Evolutionary conservation across 768 basidiomycete genomes (phyloP), one percentile per base, ranked within the genome.

Genomic region (Harrya chromipes): DNA sequence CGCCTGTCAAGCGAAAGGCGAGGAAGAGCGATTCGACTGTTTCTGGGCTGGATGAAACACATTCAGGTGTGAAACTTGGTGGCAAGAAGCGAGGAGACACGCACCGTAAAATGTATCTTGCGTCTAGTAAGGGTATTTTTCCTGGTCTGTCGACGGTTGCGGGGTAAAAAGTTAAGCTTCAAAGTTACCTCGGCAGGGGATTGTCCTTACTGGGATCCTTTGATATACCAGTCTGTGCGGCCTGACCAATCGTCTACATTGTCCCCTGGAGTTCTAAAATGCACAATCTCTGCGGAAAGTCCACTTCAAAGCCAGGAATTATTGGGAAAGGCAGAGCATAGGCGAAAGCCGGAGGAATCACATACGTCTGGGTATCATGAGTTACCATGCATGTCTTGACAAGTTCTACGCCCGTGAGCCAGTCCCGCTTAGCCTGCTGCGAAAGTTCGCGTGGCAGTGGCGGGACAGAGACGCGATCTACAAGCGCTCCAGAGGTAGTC

Each of bases 21-120:
- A 93, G 72, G 75, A 97, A 95, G 35, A 97, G 81, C 1, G 90
- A 94, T 66, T 98, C 94, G 21, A 94, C 80, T 2, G 94, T 98
- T 73, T 98, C 94, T 2, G 94, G 94, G 7, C 90, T 87, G 57
- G 8, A 35, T 17, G 29, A 29, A n/a, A 46, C 13, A 46, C 6
- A 17, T 31, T 46, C 43, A 16, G 26, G 24, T 12, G 19, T 8
- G 19, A 11, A 14, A 10, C 17, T 35, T 38, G 29, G 21, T 35
- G 29, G 43, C 17, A 41, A 36, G 26, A 38, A 13, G 8, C 14
- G 12, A n/a, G n/a, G n/a, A 33, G 46, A 64, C 29, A 29, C 76
- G 21, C 49, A 81, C 81, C 93, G 83, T 9, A 98, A 82, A 67
- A 97, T 97, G 65, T 98, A 97, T 34, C 93, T 82, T 11, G 92